Evolutionary conservation across 2,329 filamentous ascomycete genomes (phyloP), one percentile per base, ranked within the genome.

Genomic region (Zelopaecilomyces penicillatus): DNA sequence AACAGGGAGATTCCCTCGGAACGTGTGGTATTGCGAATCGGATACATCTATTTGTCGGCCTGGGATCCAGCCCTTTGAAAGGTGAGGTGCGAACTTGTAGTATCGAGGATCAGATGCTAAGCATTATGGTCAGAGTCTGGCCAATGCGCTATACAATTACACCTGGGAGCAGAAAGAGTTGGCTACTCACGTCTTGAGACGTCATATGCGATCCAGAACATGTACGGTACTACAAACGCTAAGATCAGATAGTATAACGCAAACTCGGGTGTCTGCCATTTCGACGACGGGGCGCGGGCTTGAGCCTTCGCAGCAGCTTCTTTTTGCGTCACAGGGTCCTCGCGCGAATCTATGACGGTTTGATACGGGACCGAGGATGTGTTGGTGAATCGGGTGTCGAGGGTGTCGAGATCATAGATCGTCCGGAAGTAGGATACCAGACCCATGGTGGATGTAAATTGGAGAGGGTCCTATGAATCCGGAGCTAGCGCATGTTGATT

Each of bases 1-100:
- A 61, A 85, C 87, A 2, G 88, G 90, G 33, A 97, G 74, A 58
- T 97, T 97, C 50, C 76, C 71, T 53, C 94, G 83, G 60, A 98
- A 96, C 33, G 79, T 82, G 47, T 75, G 71, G 65, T 97, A 98
- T 65, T 98, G 93, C 30, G 76, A 65, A 66, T 98, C 93, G 34
- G 89, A 93, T 51, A 89, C 82, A 67, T 98, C 93, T 50, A 97
- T 87, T 74, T 87, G 87, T 47, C 91, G 85, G 28, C 91, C 91
- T 6, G 85, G 85, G 46, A 98, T 85, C 93, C 93, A 98, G 54
- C 93, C 94, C 6, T 81, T 74, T 2, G 80, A 82, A 11, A 98
- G 76, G 34, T 83, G 70, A 48, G 71, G 70, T 49, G 83, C 75
- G 60, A 83, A 96, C 54, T 83, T 85, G 47, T 74, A 62, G 61